These are phyloP conservation scores for Guadua angustifolia DNA, from an alignment of 176 grass and related monocot species.

Conservation along the genomic window DNA sequence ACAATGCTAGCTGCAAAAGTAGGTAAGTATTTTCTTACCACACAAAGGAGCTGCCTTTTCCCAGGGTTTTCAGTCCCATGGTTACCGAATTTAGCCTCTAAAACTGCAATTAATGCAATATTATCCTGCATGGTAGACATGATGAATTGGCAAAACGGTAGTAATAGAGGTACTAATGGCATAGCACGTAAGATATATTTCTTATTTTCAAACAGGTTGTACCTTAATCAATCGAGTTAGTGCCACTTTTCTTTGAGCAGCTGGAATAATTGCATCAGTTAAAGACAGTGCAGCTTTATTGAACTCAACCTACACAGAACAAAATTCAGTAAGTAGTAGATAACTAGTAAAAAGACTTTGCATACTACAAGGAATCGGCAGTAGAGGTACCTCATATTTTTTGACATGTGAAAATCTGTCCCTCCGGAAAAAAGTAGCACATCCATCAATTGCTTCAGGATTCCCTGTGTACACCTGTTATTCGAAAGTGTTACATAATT, in stretches of 20 bases:
- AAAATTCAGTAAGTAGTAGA: constrained; percentile 35
- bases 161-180: background rate
- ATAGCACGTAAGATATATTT: background rate
- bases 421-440: constrained; percentile 90
- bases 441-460: constrained; percentile 70
- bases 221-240: constrained; percentile 82
- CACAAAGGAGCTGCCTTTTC: constrained; percentile 88
- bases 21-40: constrained; percentile 53
- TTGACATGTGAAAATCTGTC: constrained; percentile 91
- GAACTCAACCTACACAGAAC: constrained; percentile 74
- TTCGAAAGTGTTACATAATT: background rate
- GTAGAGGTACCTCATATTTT: constrained; percentile 76
- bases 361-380: constrained; percentile 28
- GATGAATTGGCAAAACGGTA: constrained; percentile 13
- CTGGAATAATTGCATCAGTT: constrained; percentile 72
- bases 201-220: background rate
- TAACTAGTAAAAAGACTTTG: background rate
- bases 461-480: constrained; percentile 69
- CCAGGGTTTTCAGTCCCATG: constrained; percentile 76
- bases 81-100: constrained; percentile 80
- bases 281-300: constrained; percentile 94
- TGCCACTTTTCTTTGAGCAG: constrained; percentile 70
- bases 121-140: constrained; percentile 65
- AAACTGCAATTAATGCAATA: constrained; percentile 83
- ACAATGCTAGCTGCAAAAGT: background rate